Base-by-base conservation (phyloP, 495 filamentous ascomycete genomes). In the Podospora comata region DNA sequence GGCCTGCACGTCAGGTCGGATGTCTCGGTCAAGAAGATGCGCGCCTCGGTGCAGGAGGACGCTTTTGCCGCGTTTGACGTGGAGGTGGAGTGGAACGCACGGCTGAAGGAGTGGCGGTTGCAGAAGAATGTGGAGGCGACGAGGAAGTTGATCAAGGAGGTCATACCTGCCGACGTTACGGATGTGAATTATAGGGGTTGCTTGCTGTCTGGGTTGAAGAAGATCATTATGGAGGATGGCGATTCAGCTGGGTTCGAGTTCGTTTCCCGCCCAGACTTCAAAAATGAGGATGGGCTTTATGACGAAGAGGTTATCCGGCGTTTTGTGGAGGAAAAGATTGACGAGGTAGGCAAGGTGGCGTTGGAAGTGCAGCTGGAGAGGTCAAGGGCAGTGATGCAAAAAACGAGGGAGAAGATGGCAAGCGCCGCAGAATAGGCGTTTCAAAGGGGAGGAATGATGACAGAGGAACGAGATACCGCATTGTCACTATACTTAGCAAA, bases 141-240 rank as follows among this genome's bases (percentile, higher is more conserved):
- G 65, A 80, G 76, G 19, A 53, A 34, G 0, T 60, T 79, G 7
- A 77, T 84, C 66, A 84, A 82, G 55, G 64, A 64, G 5, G 15
- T 70, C 4, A 65, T 80, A 15, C 79, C 79, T 1, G 48, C 18
- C 0, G 28, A 58, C 1, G 64, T 73, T 13, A 30, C 11, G 16
- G 68, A 78, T 0, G 54, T 27, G 6, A 32, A 67, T 7, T 68
- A 60, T 28, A 74, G 76, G 16, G 63, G 73, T 11, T 68, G 72
- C 60, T 39, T 77, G 68, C 58, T 73, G 27, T 60, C 60, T 19
- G 76, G 76, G 58, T 44, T 84, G 66, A 71, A 69, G 70, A 76
- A 78, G 68, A 82, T 82, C 60, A 60, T 83, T 28, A 57, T 82
- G 64, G 64, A 73, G 7, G 77, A 72, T 6, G 76, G 82, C 63